These are phyloP conservation scores for Drosera spatulata DNA, from an alignment of 179 eudicot genomes.

Conservation along the genomic window DNA sequence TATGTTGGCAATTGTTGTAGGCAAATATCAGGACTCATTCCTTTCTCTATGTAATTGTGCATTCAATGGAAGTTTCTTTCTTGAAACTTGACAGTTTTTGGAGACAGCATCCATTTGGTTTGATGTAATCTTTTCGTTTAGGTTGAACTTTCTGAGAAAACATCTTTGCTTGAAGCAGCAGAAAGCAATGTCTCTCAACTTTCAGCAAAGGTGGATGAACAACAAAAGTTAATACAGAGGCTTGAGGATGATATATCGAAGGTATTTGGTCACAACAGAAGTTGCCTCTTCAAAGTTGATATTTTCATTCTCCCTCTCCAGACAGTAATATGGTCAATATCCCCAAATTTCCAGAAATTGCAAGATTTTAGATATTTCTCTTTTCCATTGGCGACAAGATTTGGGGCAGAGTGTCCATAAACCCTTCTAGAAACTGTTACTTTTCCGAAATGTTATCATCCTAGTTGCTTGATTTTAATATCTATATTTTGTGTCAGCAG, in stretches of 20 bases:
- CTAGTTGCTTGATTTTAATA: neutral
- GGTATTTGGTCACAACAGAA: constrained; percentile 25
- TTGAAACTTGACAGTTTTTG: too few relatives aligned
- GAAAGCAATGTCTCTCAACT: constrained; percentile 71
- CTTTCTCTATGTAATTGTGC: too few relatives aligned
- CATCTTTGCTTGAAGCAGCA: constrained; percentile 70
- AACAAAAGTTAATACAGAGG: constrained; percentile 82
- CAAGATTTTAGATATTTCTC: neutral
- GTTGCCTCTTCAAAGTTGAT: neutral
- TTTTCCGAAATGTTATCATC: neutral
- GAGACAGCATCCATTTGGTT: too few relatives aligned
- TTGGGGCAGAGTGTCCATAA: too few relatives aligned
- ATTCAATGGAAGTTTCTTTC: too few relatives aligned
- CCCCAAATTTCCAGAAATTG: neutral
- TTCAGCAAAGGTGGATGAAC: constrained; percentile 56
- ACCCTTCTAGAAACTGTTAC: neutral
- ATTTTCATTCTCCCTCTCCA: neutral
- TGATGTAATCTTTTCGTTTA: constrained; percentile 12
- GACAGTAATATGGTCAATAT: too few relatives aligned
- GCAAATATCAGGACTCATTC: neutral
- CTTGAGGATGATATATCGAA: constrained; percentile 96
- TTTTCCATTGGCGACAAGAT: too few relatives aligned
- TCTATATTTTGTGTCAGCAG: constrained; percentile 20
- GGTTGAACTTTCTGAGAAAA: constrained; percentile 86
- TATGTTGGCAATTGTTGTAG: constrained; percentile 7